These are phyloP conservation scores for Phytophthora fragariaefolia DNA, from an alignment of 352 stramenopile species.

Conservation along the genomic window DNA sequence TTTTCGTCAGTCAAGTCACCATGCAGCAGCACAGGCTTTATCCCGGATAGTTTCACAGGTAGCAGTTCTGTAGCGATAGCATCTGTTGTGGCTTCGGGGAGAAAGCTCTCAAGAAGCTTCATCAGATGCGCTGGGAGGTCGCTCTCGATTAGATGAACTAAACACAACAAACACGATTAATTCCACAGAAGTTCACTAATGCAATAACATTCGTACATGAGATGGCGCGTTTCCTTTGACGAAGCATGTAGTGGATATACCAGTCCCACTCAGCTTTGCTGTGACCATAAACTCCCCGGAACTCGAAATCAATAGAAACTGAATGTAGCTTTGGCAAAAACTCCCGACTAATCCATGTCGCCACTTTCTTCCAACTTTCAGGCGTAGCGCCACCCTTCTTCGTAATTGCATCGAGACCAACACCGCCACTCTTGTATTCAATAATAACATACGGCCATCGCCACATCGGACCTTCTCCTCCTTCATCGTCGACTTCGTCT, in stretches of 20 bases:
- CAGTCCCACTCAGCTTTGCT: slow-evolving; percentile 75
- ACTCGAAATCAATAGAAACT: slow-evolving; percentile 50
- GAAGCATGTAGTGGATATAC: slow-evolving; percentile 84
- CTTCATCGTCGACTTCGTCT: slow-evolving; percentile 70
- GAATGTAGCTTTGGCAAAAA: slow-evolving; percentile 72
- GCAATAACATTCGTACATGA: slow-evolving; percentile 60
- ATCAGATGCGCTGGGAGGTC: slow-evolving; percentile 68
- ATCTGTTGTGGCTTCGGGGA: slow-evolving; percentile 41
- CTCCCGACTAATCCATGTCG: slow-evolving; percentile 63
- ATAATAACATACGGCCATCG: slow-evolving; percentile 88
- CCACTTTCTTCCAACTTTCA: slow-evolving; percentile 57
- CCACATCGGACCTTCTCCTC: slow-evolving; percentile 75
- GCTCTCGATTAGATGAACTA: slow-evolving; percentile 67
- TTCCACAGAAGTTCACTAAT: too few species aligned
- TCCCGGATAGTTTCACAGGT: slow-evolving; percentile 31
- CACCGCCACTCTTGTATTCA: slow-evolving; percentile 59
- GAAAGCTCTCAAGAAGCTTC: slow-evolving; percentile 64
- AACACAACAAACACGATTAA: slow-evolving; percentile 11
- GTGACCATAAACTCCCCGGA: slow-evolving; percentile 68
- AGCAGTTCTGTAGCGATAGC: slow-evolving; percentile 49
- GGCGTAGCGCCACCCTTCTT: slow-evolving; percentile 57
- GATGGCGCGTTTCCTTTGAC: slow-evolving; percentile 63
- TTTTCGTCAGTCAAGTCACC: slow-evolving; percentile 90
- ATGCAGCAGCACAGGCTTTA: slow-evolving; percentile 71
- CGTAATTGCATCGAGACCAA: slow-evolving; percentile 62